A percentile compares a stretch with the other conserved stretches of the same genome.
Conservation (phyloP, 352 stramenopile species). For the Pythium chondricola region DNA sequence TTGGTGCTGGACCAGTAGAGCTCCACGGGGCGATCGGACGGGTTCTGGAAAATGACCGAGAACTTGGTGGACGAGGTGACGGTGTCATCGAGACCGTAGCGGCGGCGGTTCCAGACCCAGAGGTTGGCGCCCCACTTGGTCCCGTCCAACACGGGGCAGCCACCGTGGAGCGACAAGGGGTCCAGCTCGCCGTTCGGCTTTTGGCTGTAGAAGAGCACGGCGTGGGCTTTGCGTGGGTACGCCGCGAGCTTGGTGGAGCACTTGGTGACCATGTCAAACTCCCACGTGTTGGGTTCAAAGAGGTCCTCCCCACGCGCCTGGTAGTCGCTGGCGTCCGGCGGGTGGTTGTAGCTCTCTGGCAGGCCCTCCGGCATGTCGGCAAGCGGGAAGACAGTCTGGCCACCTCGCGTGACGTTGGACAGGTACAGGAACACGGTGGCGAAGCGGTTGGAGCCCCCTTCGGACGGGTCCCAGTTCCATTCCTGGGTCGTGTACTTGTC, state of each 20-base stretch:
- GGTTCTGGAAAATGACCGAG: constrained; percentile 68
- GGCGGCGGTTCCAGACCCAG: constrained; percentile 94
- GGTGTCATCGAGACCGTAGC: constrained; percentile 49
- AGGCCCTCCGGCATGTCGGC: constrained; percentile 66
- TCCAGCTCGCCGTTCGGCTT: constrained; percentile 91
- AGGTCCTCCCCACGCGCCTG: constrained; percentile 36
- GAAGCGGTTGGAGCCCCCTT: constrained; percentile 77
- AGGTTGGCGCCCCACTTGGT: constrained; percentile 97
- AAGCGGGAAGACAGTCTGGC: constrained; percentile 81
- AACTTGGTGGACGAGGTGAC: constrained; percentile 26
- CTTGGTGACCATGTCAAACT: constrained; percentile 73
- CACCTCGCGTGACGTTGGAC: constrained; percentile 68
- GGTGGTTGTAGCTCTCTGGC: constrained; percentile 48
- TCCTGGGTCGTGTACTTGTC: constrained; percentile 32
- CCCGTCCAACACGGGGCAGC: constrained; percentile 93
- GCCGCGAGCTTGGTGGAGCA: constrained; percentile 72
- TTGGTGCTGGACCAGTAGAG: constrained; percentile 67
- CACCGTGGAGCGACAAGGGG: constrained; percentile 82
- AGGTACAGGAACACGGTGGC: constrained; percentile 82
- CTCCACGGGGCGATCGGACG: constrained; percentile 35
- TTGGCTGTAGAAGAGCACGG: constrained; percentile 98
- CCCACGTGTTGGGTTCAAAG: constrained; percentile 60
- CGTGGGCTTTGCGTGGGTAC: constrained; percentile 84
- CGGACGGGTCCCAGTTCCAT: constrained; percentile 75
- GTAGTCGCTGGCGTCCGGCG: constrained; percentile 33